Evolutionary conservation across 345 rosid species (phyloP), one percentile per base, ranked within the genome.

Genomic region (Eucalyptus cloeziana): DNA sequence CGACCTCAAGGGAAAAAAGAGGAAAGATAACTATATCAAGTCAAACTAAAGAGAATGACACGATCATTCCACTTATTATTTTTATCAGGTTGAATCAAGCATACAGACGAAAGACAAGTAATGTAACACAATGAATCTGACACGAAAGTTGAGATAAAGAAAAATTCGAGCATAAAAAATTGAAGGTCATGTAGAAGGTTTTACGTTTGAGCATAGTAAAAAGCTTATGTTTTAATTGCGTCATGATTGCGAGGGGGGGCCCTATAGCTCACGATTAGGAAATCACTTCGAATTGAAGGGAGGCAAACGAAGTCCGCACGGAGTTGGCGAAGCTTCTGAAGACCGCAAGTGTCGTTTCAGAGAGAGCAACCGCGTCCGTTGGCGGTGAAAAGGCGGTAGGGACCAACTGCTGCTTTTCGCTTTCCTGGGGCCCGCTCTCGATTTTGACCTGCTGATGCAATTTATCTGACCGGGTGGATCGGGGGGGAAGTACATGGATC

Each of bases 91-190:
- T 2, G 3, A 33, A 33, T 33, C 2, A 2, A 3, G 80, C 13
- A 10, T 3, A 1, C 3, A 4, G 0, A 7, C 3, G 27, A 76
- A 76, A 76, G 43, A 21, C 81, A 10, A 24, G 2, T 19, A 22
- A 3, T 2, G 4, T 5, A 10, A 71, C 2, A 17, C 4, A 31
- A 16, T 37, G 10, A n/a, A n/a, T n/a, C 1, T 0, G 19, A n/a
- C 40, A 7, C 2, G 21, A 64, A 64, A 33, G 10, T 52, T 52
- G 13, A 49, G 49, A 4, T 49, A 49, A 49, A 49, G 50, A 49
- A 49, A 49, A 49, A 49, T 49, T 49, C 50, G 2, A 49, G 10
- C 25, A 52, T 52, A 0, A 52, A 52, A 21, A 52, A 7, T 21
- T 21, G 25, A 52, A 52, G 58, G 5, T 52, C 25, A 52, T 8